Evolutionary conservation across 2,329 filamentous ascomycete species (phyloP).

Genomic region (Graphilbum sp.): DNA sequence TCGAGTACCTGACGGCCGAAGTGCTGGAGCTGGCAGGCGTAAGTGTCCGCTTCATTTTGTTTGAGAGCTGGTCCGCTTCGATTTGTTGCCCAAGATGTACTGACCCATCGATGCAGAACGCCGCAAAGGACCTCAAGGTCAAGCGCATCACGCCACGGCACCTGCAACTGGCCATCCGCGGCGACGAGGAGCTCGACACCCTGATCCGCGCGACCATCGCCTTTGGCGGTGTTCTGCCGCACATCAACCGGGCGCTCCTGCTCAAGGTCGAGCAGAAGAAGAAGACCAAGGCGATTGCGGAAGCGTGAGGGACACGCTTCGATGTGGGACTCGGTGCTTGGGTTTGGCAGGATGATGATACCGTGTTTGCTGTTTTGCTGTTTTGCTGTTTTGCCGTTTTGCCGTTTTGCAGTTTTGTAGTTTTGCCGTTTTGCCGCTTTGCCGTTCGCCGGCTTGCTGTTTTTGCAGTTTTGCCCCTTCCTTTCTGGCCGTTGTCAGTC

Average conservation of each 20-base stretch:
- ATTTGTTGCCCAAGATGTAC: too few relatives aligned
- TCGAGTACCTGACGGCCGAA: slow-evolving; percentile 96
- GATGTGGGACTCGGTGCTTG: not conserved
- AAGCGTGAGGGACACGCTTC: slow-evolving; percentile 13
- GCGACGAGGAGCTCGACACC: slow-evolving; percentile 95
- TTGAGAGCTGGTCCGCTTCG: not conserved
- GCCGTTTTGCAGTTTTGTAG: not conserved
- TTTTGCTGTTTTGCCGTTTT: not conserved
- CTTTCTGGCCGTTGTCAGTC: not conserved
- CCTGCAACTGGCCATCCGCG: slow-evolving; percentile 92
- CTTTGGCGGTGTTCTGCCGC: slow-evolving; percentile 92
- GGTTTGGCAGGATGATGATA: too few relatives aligned
- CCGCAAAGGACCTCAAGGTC: slow-evolving; percentile 98
- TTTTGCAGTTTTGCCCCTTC: not conserved
- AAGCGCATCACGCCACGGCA: slow-evolving; percentile 99
- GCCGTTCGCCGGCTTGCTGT: too few relatives aligned
- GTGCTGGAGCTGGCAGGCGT: slow-evolving; percentile 91
- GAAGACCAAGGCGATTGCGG: slow-evolving; percentile 19
- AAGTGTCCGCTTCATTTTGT: slow-evolving; percentile 21
- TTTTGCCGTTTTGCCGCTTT: not conserved
- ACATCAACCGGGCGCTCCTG: slow-evolving; percentile 94
- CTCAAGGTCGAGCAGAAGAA: slow-evolving; percentile 26
- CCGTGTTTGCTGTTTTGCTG: too few relatives aligned
- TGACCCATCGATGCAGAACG: too few relatives aligned
- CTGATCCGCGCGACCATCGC: slow-evolving; percentile 95